Evolutionary conservation across 2,329 filamentous ascomycete species (phyloP), one percentile per base, ranked within the genome.

Genomic region (Microcera coccophila): DNA sequence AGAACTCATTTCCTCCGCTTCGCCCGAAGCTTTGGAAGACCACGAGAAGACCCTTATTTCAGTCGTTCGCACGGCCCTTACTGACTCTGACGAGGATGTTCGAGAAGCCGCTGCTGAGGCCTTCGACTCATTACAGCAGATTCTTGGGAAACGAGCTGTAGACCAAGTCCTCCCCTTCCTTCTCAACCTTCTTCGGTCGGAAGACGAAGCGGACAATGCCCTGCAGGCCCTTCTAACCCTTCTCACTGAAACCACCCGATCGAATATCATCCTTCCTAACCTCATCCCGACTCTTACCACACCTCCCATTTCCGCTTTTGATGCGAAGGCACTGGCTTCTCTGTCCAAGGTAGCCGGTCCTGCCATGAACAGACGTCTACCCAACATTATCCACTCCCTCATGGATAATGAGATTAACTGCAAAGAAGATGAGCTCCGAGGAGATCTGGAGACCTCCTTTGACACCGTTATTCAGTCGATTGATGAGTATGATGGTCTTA

Each of bases 61-160:
- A 14, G 91, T 97, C 43, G 89, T 98, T 36, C 85, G 93, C 39
- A 90, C 89, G 35, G 93, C 91, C 19, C 78, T 98, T 41, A 94
- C 90, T 37, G 94, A 98, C 65, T 82, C 83, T 10, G 86, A 96
- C 61, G 81, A 82, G 48, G 88, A 95, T 45, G 94, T 98, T 37
- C 79, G 93, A 63, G 93, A 98, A 66, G 89, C 93, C 44, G 93
- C 94, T 19, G 93, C 94, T 17, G 93, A 98, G 67, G 93, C 93
- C 2, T 98, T 98, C 61, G 93, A 98, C 65, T 88, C 90, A 24
- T 69, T 98, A 45, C 93, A 98, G 66, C 87, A 91, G 59, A 87
- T 95, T 39, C 75, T 97, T 49, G 93, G 93, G 71, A 97, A 96
- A 75, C 86, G 82, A 59, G 90, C 90, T 41, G 87, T 98, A 39